These are phyloP conservation scores for Canavalia gladiata DNA, from an alignment of 306 rosid genomes.

Conservation along the genomic window DNA sequence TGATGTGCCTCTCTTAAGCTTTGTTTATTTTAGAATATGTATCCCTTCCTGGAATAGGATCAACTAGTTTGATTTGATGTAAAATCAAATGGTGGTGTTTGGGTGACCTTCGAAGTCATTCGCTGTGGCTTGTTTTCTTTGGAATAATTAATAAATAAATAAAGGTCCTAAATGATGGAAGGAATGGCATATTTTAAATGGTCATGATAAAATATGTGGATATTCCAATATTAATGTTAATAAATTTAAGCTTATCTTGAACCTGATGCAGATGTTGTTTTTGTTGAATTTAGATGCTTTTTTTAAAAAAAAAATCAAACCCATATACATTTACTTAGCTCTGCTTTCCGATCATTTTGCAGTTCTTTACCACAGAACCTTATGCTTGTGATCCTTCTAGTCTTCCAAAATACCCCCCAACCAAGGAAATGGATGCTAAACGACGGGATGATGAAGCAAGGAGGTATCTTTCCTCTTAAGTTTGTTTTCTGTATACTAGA, in stretches of 20 bases:
- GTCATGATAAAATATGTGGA: slow-evolving; percentile 31
- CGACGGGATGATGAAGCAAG: slow-evolving; percentile 88
- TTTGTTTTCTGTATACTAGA: slow-evolving; percentile 41
- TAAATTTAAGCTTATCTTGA: slow-evolving; percentile 38
- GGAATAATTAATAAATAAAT: slow-evolving; percentile 16
- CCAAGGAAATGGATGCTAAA: slow-evolving; percentile 94
- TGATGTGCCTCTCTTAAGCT: slow-evolving; percentile 23
- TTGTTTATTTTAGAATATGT: slow-evolving; percentile 28
- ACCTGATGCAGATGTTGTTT: slow-evolving; percentile 39
- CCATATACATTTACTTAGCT: slow-evolving; percentile 29
- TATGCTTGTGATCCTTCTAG: slow-evolving; percentile 90
- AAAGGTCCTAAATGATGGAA: slow-evolving; percentile 24
- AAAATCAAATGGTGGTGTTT: neutral
- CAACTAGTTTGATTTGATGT: slow-evolving; percentile 31
- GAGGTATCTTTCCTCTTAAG: slow-evolving; percentile 57
- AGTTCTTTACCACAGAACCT: slow-evolving; percentile 91
- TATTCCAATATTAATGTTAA: slow-evolving; percentile 26
- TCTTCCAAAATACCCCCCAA: slow-evolving; percentile 95
- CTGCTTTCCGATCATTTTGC: slow-evolving; percentile 56
- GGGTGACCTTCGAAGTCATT: slow-evolving; percentile 17
- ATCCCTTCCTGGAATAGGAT: slow-evolving; percentile 40
- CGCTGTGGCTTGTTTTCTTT: neutral
- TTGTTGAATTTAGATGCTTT: slow-evolving; percentile 36
- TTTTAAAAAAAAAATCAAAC: neutral
- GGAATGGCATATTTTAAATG: slow-evolving; percentile 30